These are phyloP conservation scores for Aspergillus ruber DNA, from an alignment of 2,329 filamentous ascomycete genomes.

Conservation along the genomic window DNA sequence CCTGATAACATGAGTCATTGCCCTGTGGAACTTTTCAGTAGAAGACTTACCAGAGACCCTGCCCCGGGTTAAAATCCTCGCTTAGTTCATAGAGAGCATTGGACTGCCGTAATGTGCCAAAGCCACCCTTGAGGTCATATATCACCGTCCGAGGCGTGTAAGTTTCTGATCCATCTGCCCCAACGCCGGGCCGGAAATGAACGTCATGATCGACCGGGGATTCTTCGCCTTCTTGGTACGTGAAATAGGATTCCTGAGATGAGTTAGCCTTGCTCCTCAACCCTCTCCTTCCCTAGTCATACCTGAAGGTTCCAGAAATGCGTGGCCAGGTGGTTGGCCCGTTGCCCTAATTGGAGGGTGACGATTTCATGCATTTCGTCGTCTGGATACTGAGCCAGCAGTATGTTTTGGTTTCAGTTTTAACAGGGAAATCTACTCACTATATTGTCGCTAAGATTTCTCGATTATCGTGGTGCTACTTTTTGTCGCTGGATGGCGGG, in stretches of 20 bases:
- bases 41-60: constrained; percentile 40
- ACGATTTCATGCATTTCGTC: constrained; percentile 82
- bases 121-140: constrained; percentile 91
- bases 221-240: constrained; percentile 64
- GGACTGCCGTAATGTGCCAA: constrained; percentile 78
- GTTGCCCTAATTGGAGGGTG: constrained; percentile 86
- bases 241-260: constrained; percentile 88
- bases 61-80: constrained; percentile 29
- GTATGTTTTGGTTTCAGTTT: neutral
- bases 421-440: too few relatives aligned
- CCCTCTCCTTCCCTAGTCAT: too few relatives aligned
- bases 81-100: constrained; percentile 74
- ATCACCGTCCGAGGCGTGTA: constrained; percentile 87
- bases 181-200: constrained; percentile 79
- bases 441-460: too few relatives aligned
- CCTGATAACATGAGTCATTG: constrained; percentile 39
- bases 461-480: neutral
- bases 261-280: too few relatives aligned
- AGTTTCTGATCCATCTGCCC: constrained; percentile 78
- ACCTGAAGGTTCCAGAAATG: constrained; percentile 98
- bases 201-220: constrained; percentile 72
- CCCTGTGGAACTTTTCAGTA: neutral
- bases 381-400: neutral
- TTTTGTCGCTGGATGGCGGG: neutral
- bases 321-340: constrained; percentile 86